These are phyloP conservation scores for Tausonia pullulans DNA, from an alignment of 1,284 basidiomycete species.

Conservation along the genomic window DNA sequence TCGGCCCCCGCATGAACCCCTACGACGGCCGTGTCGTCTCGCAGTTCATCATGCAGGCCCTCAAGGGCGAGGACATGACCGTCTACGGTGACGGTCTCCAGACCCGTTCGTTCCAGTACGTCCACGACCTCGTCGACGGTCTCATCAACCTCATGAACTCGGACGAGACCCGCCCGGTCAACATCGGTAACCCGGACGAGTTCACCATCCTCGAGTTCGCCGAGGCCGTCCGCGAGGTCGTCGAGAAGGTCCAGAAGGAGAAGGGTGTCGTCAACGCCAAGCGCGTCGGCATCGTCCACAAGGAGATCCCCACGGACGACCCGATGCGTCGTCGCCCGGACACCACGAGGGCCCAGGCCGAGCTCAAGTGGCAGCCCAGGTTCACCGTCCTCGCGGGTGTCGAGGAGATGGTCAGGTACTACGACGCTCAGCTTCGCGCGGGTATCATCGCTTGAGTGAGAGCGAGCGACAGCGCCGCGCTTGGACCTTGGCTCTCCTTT, in stretches of 20 bases:
- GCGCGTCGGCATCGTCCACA: constrained; percentile 63
- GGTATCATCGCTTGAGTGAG: constrained; percentile 44
- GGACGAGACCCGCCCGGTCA: constrained; percentile 77
- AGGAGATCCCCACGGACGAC: constrained; percentile 72
- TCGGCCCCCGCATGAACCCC: constrained; percentile 64
- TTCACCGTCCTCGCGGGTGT: constrained; percentile 74
- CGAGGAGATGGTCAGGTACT: constrained; percentile 86
- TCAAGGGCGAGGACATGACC: constrained; percentile 89
- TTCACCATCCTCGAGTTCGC: constrained; percentile 89
- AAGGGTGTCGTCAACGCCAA: constrained; percentile 48
- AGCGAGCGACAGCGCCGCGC: background rate
- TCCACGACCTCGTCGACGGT: constrained; percentile 42
- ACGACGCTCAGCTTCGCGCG: constrained; percentile 73
- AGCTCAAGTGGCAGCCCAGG: constrained; percentile 68
- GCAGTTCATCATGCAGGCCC: constrained; percentile 94
- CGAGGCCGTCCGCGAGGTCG: constrained; percentile 73
- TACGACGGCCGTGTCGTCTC: constrained; percentile 93
- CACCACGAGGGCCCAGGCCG: constrained; percentile 41
- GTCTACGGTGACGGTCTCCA: constrained; percentile 94
- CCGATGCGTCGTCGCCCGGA: constrained; percentile 71
- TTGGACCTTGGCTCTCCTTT: background rate
- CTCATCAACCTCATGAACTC: constrained; percentile 89
- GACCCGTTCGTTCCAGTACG: constrained; percentile 57
- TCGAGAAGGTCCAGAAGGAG: constrained; percentile 75
- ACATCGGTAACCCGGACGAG: constrained; percentile 88